Conservation (phyloP, 1,284 basidiomycete species). For the Cutaneotrichosporon cutaneum region DNA sequence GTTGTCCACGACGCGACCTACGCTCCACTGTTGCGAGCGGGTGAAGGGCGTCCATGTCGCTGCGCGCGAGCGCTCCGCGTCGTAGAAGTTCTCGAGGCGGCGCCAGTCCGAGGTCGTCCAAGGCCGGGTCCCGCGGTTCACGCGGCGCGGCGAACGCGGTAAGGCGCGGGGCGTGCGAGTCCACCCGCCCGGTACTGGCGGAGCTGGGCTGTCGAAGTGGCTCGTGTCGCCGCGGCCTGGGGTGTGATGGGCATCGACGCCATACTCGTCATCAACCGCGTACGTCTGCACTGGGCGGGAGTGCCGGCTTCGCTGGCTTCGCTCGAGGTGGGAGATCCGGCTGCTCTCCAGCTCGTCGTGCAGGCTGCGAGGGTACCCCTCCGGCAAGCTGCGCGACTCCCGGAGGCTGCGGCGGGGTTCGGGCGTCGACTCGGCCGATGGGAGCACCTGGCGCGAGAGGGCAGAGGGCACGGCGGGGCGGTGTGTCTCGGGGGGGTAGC, state of each 20-base stretch:
- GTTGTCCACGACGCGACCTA: slow-evolving; percentile 12
- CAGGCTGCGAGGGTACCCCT: neutral
- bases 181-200: neutral
- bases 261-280: too few species aligned
- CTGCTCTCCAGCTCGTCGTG: slow-evolving; percentile 6
- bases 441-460: slow-evolving; percentile 4
- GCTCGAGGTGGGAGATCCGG: neutral
- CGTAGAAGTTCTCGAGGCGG: slow-evolving; percentile 36
- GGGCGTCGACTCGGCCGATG: slow-evolving; percentile 11
- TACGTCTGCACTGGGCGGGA: neutral
- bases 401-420: neutral
- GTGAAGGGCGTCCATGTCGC: slow-evolving; percentile 12
- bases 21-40: slow-evolving; percentile 10
- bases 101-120: slow-evolving; percentile 47
- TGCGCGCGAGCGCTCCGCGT: slow-evolving; percentile 28
- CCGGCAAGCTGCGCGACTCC: neutral
- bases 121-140: neutral
- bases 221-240: neutral
- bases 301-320: neutral
- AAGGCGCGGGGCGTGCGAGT: neutral
- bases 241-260: neutral
- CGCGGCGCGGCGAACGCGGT: neutral
- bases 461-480: slow-evolving; percentile 1
- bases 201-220: neutral
- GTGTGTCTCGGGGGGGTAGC: neutral